Base-by-base conservation (phyloP, 2,329 filamentous ascomycete species). In the Xylaria sp. region DNA sequence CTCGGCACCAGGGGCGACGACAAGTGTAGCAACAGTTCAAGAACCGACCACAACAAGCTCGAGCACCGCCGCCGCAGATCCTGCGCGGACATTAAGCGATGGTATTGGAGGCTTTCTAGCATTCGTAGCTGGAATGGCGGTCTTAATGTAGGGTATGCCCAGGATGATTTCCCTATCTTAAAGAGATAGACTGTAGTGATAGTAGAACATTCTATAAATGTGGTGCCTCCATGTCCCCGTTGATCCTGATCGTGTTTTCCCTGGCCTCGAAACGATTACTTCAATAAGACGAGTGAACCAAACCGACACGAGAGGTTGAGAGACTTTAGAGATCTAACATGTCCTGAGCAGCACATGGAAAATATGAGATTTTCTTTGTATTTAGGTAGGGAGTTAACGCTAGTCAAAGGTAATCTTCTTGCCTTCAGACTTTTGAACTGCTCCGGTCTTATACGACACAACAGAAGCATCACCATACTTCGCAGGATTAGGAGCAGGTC, bases 321-420 rank as follows among this genome's bases (percentile, higher is more conserved):
- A 42, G 39, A 17, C 39, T 11, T 14, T 11, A 9, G 39, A 17
- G 39, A 14, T 42, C 39, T 12, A 17, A 12, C 39, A 11, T 17
- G 11, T 5, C 39, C 14, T 11, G 11, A 42, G 14, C 8, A 36
- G 34, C 8, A 36, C 8, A 36, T 42, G 39, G 39, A 5, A 36
- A 36, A 42, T 42, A 42, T 14, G 14, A 17, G 39, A 11, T 17
- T 14, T 42, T 17, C 39, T 42, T 42, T 42, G 39, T 5, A 50
- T 24, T 12, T 17, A 24, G 19, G 21, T 19, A 11, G 19, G 19
- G 45, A 32, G 24, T 17, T 17, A 7, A 55, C 17, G 53, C 45
- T 67, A 71, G 32, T 71, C 69, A 32, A 71, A 71, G 2, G 67
- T 71, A 24, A 45, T 67, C 54, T 71, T 71, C 53, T 67, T 67